These are phyloP conservation scores for Inonotus obliquus DNA, from an alignment of 1,284 basidiomycete species.

Conservation along the genomic window DNA sequence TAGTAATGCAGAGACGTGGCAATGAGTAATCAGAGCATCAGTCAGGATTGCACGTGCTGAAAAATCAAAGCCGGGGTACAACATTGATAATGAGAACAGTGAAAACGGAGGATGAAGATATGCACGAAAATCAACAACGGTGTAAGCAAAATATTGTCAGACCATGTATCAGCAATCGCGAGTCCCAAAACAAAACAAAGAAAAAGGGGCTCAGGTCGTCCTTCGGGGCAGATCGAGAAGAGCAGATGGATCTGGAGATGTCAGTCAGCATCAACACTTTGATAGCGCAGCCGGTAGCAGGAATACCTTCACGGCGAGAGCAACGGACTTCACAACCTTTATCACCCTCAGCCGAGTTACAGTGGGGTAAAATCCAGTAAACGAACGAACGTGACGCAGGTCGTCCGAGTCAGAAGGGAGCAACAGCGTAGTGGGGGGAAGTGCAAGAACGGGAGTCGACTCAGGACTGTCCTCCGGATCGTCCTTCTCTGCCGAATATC, in stretches of 20 bases:
- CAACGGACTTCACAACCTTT: constrained; percentile 5
- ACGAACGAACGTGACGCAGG: background rate
- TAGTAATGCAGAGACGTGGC: too few relatives aligned
- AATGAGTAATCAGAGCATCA: background rate
- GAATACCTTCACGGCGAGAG: constrained; percentile 10
- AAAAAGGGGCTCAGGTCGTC: constrained; percentile 14
- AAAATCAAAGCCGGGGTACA: background rate
- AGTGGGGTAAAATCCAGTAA: background rate
- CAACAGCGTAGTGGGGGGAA: background rate
- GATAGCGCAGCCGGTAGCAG: background rate
- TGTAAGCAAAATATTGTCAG: constrained; percentile 7
- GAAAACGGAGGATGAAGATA: constrained; percentile 9
- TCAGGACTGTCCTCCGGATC: background rate
- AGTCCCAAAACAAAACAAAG: constrained; percentile 7
- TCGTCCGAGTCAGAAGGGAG: background rate
- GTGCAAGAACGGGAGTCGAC: background rate
- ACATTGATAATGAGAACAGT: constrained; percentile 4
- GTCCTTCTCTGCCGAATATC: background rate
- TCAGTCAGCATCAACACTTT: background rate
- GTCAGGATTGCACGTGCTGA: background rate
- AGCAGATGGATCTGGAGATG: constrained; percentile 3
- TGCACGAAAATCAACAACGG: constrained; percentile 11
- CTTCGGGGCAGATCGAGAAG: constrained; percentile 5
- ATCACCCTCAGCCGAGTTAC: background rate
- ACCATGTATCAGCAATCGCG: constrained; percentile 16